Base-by-base conservation (phyloP, 768 basidiomycete species). In the Boletus patriciae region DNA sequence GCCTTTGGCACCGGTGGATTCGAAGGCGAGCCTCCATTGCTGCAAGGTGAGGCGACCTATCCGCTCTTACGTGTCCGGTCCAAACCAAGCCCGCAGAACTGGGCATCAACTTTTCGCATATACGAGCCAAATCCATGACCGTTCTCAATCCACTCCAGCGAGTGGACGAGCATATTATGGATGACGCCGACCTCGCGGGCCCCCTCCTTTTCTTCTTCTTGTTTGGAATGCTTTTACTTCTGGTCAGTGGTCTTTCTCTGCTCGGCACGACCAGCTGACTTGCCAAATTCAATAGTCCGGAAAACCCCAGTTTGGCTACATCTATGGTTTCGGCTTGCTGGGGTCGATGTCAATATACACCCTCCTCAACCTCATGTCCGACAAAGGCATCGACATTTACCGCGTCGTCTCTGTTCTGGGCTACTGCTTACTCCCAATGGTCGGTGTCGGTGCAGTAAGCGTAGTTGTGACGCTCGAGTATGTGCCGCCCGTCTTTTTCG, bases 291-390 rank as follows among this genome's bases (percentile, higher is more conserved):
- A 0, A 29, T 64, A 99, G 97, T 97, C 96, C 7, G 97, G 97
- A 56, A 98, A 97, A 78, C 91, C 92, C 5, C 97, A 98, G 70
- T 99, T 99, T 73, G 94, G 92, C 47, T 98, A 98, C 73, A 98
- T 98, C 57, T 99, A 99, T 71, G 97, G 96, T 37, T 92, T 99
- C 60, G 96, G 90, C 51, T 83, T 98, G n/a, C 83, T 98, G 64
- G 97, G 97, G 51, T 93, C 90, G 8, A 81, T 84, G 13, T 92
- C 93, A 27, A 87, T 98, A 70, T 98, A 98, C 79, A 84, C 87
- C 50, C 87, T 99, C 57, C 83, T 99, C 61, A 98, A 99, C 71
- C 81, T 98, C 61, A 98, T 99, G 97, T 93, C 93, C 27, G 90
- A 92, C 73, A 83, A 86, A 51, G 92, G 88, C 43, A 98, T 99